phyloP scores from a whole-genome alignment of 441 rosid genomes.

The Erodium texanum region DNA sequence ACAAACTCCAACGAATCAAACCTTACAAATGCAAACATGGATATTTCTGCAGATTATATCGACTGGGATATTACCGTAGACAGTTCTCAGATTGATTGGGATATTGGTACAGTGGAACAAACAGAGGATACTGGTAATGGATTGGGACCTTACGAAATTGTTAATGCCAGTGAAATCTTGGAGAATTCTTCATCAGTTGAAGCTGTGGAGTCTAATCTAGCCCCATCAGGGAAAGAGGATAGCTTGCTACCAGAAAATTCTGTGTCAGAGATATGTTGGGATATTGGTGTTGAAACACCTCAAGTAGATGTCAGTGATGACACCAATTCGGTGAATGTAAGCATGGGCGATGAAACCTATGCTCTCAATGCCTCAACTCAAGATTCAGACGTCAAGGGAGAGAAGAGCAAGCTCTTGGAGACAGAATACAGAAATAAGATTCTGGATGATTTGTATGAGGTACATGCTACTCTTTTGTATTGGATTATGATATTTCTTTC shows the following conservation, averaged over 20 bases:
- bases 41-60: conserved; percentile 45
- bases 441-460: conserved; percentile 93
- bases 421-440: conserved; percentile 85
- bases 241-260: conserved; percentile 32
- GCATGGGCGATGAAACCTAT: conserved; percentile 33
- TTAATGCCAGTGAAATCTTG: conserved; percentile 66
- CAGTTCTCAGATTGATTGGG: conserved; percentile 83
- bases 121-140: conserved; percentile 66
- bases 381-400: conserved; percentile 35
- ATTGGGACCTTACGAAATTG: conserved; percentile 84
- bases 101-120: conserved; percentile 75
- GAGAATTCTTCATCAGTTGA: conserved; percentile 35
- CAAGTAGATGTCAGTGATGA: conserved; percentile 57
- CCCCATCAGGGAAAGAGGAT: conserved; percentile 28
- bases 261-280: conserved; percentile 78
- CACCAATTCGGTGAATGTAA: conserved; percentile 27
- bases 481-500: conserved; percentile 4
- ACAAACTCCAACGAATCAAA: conserved; percentile 30
- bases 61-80: conserved; percentile 96
- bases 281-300: conserved; percentile 83
- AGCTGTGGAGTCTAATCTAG: conserved; percentile 30
- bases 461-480: conserved; percentile 18
- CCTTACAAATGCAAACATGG: conserved; percentile 31
- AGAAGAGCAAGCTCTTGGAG: conserved; percentile 78
- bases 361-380: conserved; percentile 31